phyloP scores from a whole-genome alignment of 2,329 filamentous ascomycete species.

The Zymoseptoria pseudotritici region DNA sequence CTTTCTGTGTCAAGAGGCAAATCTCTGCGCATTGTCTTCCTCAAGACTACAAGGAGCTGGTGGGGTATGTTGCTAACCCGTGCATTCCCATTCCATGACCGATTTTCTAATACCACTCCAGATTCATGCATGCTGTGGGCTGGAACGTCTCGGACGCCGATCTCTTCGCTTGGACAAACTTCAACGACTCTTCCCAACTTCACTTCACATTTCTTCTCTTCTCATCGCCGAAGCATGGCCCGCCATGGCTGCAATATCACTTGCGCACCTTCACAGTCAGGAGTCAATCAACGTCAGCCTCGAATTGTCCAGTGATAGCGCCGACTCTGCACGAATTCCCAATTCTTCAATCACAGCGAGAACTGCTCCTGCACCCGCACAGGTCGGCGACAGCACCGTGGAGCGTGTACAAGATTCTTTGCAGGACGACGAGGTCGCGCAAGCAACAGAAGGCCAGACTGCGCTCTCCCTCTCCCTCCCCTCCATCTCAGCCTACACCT shows the following conservation, averaged over 20 bases:
- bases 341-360: neutral
- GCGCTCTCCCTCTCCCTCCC: too few species aligned
- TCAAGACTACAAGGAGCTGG: too few species aligned
- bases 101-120: too few species aligned
- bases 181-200: neutral
- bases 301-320: conserved; percentile 2
- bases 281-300: conserved; percentile 19
- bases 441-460: neutral
- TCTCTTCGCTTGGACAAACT: neutral
- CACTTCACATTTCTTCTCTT: neutral
- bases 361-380: neutral
- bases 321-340: conserved; percentile 1
- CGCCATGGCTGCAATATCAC: conserved; percentile 10
- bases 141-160: too few species aligned
- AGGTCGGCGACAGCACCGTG: neutral
- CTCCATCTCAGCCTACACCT: too few species aligned
- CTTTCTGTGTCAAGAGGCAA: too few species aligned
- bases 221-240: conserved; percentile 1
- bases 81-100: too few species aligned
- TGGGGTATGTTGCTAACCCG: too few species aligned
- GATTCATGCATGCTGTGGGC: too few species aligned
- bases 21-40: too few species aligned
- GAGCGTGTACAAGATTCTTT: conserved; percentile 2
- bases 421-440: neutral
- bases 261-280: conserved; percentile 7